Evolutionary conservation across 2,329 filamentous ascomycete species (phyloP), one percentile per base, ranked within the genome.

Genomic region (Apiospora phragmitis): DNA sequence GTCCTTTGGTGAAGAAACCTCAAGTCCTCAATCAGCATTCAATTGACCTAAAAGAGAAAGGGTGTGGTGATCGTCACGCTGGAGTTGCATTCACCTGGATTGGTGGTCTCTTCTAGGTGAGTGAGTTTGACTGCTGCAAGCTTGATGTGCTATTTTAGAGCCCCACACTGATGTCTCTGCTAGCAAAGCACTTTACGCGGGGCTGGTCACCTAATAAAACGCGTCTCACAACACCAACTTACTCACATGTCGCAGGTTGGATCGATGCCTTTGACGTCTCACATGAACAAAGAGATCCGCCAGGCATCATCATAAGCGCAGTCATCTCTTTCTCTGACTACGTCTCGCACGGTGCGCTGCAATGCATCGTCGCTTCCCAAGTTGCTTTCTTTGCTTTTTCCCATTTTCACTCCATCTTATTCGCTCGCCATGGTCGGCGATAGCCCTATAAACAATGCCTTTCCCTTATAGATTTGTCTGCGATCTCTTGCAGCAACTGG

Each of bases 391-490:
- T 67, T 42, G 38, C 42, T 42, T 67, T 26, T 42, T 43, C n/a
- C 32, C 29, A 21, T 0, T 2, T 3, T 29, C 9, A 24, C 65
- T 67, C 18, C 65, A 66, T 26, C 9, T 66, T n/a, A 67, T 45
- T 66, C 24, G n/a, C 65, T 41, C 38, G 9, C 26, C 41, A 67
- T 45, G 65, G 26, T 42, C 11, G 38, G 65, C 14, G 38, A 45
- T 26, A 18, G 18, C n/a, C 26, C 14, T 21, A 43, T 43, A 3
- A 43, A 26, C 24, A 29, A 80, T 80, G 91, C 85, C 90, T 26
- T 85, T 94, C 73, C 85, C 84, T 1, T 97, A 96, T 80, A 82
- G 85, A n/a, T 84, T 87, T 72, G 83, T 97, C 65, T 95, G 93
- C 83, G 89, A 93, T 72, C 84, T 97, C 4, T 85, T 97, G 59